Conservation (phyloP, 1,284 basidiomycete genomes). For the Puccinia polysora region DNA sequence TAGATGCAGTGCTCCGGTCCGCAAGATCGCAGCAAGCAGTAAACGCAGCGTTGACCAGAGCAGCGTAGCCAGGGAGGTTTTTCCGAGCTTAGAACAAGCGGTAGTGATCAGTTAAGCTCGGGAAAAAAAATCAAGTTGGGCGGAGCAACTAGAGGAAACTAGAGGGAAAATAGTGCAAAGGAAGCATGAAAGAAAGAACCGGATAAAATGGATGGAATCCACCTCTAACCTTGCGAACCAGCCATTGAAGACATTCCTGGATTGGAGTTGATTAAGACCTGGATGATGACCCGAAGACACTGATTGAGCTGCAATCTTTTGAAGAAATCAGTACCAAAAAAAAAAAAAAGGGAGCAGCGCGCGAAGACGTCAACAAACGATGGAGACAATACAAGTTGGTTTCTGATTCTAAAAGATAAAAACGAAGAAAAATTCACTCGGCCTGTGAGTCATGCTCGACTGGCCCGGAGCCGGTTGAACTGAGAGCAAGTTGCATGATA, state of each 20-base stretch:
- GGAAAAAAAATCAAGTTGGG: background rate
- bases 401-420: background rate
- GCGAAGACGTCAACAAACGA: background rate
- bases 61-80: slow-evolving; percentile 13
- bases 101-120: background rate
- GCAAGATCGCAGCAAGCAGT: slow-evolving; percentile 43
- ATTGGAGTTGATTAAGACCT: slow-evolving; percentile 68
- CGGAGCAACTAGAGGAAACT: background rate
- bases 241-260: slow-evolving; percentile 54
- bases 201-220: background rate
- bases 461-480: slow-evolving; percentile 18
- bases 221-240: slow-evolving; percentile 53
- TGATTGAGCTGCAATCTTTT: slow-evolving; percentile 58
- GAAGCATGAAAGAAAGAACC: too few species aligned
- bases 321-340: slow-evolving; percentile 46
- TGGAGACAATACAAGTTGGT: background rate
- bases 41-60: slow-evolving; percentile 26
- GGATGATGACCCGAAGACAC: slow-evolving; percentile 74
- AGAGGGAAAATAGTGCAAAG: too few species aligned
- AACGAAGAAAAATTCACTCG: slow-evolving; percentile 8
- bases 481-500: slow-evolving; percentile 44
- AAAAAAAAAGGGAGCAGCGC: background rate
- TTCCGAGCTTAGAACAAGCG: slow-evolving; percentile 23
- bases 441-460: slow-evolving; percentile 19
- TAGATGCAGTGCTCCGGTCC: slow-evolving; percentile 42